Conservation (phyloP, 1,139 yeast genomes). For the Debaryomyces sp. region DNA sequence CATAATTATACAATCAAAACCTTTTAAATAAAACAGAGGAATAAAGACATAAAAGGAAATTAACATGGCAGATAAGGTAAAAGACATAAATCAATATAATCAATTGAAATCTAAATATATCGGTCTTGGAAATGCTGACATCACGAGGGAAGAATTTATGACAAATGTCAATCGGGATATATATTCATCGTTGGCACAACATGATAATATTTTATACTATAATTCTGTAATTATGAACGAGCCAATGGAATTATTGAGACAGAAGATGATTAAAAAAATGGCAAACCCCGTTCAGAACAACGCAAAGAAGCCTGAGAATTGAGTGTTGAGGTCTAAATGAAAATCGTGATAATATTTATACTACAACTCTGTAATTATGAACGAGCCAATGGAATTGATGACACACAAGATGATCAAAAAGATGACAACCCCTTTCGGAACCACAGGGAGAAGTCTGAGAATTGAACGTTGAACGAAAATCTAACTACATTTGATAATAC, state of each 20-base stretch:
- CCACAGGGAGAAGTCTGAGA: background rate
- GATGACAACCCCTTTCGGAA: slow-evolving; percentile 49
- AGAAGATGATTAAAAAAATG: slow-evolving; percentile 64
- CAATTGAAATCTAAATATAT: slow-evolving; percentile 63
- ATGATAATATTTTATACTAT: slow-evolving; percentile 66
- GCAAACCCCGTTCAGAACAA: slow-evolving; percentile 34
- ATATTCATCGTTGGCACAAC: slow-evolving; percentile 69
- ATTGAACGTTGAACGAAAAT: background rate
- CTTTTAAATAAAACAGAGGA: background rate
- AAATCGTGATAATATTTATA: slow-evolving; percentile 64
- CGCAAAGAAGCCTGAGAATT: background rate
- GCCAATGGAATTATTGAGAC: slow-evolving; percentile 51
- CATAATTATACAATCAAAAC: background rate
- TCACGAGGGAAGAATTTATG: slow-evolving; percentile 48
- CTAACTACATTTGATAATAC: background rate
- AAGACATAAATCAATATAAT: slow-evolving; percentile 65
- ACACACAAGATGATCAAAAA: slow-evolving; percentile 58
- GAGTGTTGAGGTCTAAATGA: background rate
- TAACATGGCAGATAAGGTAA: slow-evolving; percentile 65
- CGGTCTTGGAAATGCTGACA: slow-evolving; percentile 75
- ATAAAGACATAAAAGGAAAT: background rate
- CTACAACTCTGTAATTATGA: slow-evolving; percentile 66
- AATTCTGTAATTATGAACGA: slow-evolving; percentile 64
- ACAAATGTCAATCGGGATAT: slow-evolving; percentile 74
- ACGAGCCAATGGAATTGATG: slow-evolving; percentile 50